Evolutionary conservation across 371 early-diverging fungal genomes (phyloP), one percentile per base, ranked within the genome.

Genomic region (Rhizopus stolonifer): DNA sequence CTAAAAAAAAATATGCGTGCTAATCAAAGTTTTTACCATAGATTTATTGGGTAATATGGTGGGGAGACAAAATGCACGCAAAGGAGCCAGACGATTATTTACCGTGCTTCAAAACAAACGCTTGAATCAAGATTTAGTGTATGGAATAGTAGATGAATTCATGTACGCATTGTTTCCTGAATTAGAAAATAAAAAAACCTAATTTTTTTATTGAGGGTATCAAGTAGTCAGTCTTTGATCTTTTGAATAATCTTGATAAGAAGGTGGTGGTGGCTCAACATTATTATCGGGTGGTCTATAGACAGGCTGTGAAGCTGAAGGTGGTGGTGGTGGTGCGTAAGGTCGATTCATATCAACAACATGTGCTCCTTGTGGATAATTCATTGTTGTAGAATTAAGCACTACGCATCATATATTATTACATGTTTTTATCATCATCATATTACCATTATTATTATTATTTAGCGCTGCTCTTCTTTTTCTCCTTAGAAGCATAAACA

Each of bases 41-140:
- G 86, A 90, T 42, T 44, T 88, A 32, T 53, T 93, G 23, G 93
- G 90, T 2, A 82, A 72, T 46, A 82, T 93, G 80, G 91, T 94
- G 1, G 95, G 95, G 3, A 72, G 84, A 44, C 84, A 86, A 52
- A 95, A 95, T 57, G 90, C 94, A 0, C 65, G 82, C 11, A 75
- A 82, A 24, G 95, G 94, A 7, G 92, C 94, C 1, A 51, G 78
- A 23, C 67, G 89, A 25, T 62, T 92, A 8, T 81, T 88, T 56
- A 82, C 80, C 22, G 76, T 88, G 1, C 77, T 93, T 47, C 95
- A 95, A 67, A 81, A 86, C 49, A 79, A 79, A 21, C 50, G 82
- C n/a, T 64, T 92, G 11, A 93, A 93, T 53, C 86, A 88, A 53
- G 86, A 88, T 46, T 66, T 93, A 21, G 70, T 81, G 7, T 87